These are phyloP conservation scores for Chrysosporium queenslandicum DNA, from an alignment of 2,329 filamentous ascomycete species.

Conservation along the genomic window DNA sequence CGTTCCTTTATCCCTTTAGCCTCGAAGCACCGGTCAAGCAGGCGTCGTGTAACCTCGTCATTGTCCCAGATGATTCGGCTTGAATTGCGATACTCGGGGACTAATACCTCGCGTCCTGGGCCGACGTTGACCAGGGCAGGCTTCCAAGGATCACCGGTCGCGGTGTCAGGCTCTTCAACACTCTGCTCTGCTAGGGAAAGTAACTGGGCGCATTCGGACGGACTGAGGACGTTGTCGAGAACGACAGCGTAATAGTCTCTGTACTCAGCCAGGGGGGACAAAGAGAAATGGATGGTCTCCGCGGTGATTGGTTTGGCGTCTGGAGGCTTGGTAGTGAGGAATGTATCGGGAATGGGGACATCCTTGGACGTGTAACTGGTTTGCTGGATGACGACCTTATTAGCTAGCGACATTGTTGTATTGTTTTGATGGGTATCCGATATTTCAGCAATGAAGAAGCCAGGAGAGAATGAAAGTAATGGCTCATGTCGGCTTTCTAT, in stretches of 20 bases:
- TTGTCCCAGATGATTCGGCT: slow-evolving; percentile 70
- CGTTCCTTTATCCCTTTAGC: slow-evolving; percentile 34
- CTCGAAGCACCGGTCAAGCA: slow-evolving; percentile 47
- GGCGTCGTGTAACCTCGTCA: slow-evolving; percentile 48
- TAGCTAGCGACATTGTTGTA: too few species aligned
- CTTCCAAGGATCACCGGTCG: slow-evolving; percentile 43
- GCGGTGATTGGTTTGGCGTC: slow-evolving; percentile 35
- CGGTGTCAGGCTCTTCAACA: background rate
- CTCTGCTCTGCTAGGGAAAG: slow-evolving; percentile 41
- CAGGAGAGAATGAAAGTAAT: too few species aligned
- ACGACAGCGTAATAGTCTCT: slow-evolving; percentile 48
- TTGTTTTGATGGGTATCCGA: too few species aligned
- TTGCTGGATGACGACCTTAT: background rate
- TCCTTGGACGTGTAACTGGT: slow-evolving; percentile 5
- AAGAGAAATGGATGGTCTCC: slow-evolving; percentile 45
- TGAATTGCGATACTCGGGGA: slow-evolving; percentile 54
- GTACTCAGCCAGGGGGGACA: slow-evolving; percentile 45
- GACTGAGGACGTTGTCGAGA: slow-evolving; percentile 53
- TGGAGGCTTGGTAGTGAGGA: slow-evolving; percentile 30
- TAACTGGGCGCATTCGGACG: slow-evolving; percentile 53
- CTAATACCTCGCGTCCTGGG: slow-evolving; percentile 48
- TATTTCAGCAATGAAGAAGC: too few species aligned
- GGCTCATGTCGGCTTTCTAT: too few species aligned
- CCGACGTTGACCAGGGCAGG: slow-evolving; percentile 61
- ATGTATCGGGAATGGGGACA: slow-evolving; percentile 22